Conservation (phyloP, 169 alveolate species). For the Eimeria acervulina region DNA sequence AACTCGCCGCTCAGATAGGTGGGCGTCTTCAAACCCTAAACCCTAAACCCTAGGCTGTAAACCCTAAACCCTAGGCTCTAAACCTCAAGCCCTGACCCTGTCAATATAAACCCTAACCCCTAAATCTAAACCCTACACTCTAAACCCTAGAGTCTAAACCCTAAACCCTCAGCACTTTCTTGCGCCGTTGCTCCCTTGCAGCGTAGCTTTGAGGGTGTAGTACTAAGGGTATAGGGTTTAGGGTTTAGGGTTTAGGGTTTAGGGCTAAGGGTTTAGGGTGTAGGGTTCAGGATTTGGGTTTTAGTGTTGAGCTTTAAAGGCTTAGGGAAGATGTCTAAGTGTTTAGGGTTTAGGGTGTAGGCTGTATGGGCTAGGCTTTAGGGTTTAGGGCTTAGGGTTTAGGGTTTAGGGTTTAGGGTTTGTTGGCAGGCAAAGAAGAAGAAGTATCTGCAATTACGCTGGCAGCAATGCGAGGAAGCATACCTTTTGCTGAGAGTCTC, state of each 20-base stretch:
- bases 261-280: too few species aligned
- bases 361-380: background rate
- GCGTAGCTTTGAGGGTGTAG: too few species aligned
- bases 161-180: too few species aligned
- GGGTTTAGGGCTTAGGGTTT: constrained; percentile 37
- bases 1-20: constrained; percentile 39
- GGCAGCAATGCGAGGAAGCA: constrained; percentile 3
- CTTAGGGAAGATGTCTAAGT: too few species aligned
- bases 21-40: background rate
- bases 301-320: too few species aligned
- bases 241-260: too few species aligned
- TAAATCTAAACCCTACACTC: background rate
- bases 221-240: too few species aligned
- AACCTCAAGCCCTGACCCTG: background rate
- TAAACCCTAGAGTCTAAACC: background rate
- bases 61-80: background rate
- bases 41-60: constrained; percentile 4
- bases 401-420: constrained; percentile 57
- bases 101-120: background rate
- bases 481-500: background rate
- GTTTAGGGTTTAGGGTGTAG: background rate
- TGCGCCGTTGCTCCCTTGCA: too few species aligned
- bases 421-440: background rate
- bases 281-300: too few species aligned
- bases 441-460: constrained; percentile 22